Percentiles rank a stretch among this genome's conserved stretches.
These are phyloP conservation scores for Candida montana DNA, from an alignment of 805 yeast genomes.

Conservation along the genomic window DNA sequence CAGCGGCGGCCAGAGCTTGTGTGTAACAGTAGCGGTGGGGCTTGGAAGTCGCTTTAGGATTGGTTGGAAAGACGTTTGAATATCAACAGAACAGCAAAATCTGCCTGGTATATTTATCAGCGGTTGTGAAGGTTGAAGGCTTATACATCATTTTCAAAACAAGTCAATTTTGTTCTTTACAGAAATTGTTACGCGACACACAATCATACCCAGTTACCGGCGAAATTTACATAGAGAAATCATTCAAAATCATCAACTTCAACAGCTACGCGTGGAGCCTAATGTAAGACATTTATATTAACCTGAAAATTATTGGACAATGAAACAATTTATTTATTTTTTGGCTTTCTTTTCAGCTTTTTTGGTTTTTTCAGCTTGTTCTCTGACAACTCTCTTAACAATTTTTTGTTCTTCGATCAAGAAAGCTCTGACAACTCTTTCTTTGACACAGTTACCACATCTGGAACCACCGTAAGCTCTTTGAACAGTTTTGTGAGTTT, in stretches of 20 bases:
- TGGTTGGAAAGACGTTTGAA: no score
- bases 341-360: constrained; percentile 42
- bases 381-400: constrained; percentile 98
- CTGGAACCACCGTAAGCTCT: constrained; percentile 99
- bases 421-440: constrained; percentile 99
- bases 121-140: no score
- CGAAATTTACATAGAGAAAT: no score
- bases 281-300: constrained; percentile 5
- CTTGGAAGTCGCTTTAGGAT: no score
- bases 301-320: background rate
- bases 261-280: background rate
- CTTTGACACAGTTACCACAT: constrained; percentile 98
- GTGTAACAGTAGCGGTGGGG: no score
- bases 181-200: constrained; percentile 7
- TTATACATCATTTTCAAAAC: no score
- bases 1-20: no score
- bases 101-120: no score
- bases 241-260: no score
- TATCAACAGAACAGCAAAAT: no score
- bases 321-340: constrained; percentile 17
- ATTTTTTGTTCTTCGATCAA: constrained; percentile 99
- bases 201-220: background rate
- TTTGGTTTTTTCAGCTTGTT: constrained; percentile 85
- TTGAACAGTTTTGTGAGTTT: constrained; percentile 96
- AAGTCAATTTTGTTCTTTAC: background rate